Conservation (phyloP, 257 asterid genomes). For the Forsythia viridissima region DNA sequence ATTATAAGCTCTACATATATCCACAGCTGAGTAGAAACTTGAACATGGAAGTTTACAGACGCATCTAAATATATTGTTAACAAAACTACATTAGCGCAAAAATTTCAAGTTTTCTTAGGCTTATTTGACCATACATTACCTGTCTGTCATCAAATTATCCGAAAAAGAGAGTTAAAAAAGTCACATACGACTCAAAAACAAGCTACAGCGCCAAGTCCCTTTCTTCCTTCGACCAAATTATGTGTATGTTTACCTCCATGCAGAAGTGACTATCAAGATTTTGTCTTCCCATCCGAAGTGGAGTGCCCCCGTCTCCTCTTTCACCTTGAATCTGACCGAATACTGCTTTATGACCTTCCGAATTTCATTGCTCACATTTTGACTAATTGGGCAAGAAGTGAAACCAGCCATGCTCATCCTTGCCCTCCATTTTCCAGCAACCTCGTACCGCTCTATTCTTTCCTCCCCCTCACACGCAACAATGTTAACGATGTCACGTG, state of each 20-base stretch:
- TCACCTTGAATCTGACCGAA: conserved; percentile 67
- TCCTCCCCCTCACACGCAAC: conserved; percentile 95
- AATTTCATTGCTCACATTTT: conserved; percentile 58
- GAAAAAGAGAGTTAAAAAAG: conserved; percentile 13
- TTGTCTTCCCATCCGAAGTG: conserved; percentile 96
- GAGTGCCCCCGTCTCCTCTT: conserved; percentile 70
- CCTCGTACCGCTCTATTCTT: conserved; percentile 87
- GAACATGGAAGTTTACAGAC: not conserved
- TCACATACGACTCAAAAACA: not conserved
- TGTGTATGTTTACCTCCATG: conserved; percentile 55
- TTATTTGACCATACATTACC: conserved; percentile 4
- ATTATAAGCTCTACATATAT: too few species aligned
- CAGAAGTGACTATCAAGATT: conserved; percentile 72
- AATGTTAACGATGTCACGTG: conserved; percentile 81
- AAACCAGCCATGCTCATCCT: conserved; percentile 99
- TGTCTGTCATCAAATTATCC: not conserved
- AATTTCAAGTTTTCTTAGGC: not conserved
- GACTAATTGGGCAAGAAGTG: conserved; percentile 59
- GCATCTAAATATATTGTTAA: not conserved
- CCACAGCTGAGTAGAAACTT: too few species aligned
- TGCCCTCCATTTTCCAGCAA: conserved; percentile 96
- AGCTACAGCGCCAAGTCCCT: not conserved
- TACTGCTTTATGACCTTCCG: conserved; percentile 56
- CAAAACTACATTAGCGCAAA: conserved; percentile 4
- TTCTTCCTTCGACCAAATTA: not conserved